Conservation (phyloP, 2,329 filamentous ascomycete genomes). For the Phaeophleospora eucalypticola region DNA sequence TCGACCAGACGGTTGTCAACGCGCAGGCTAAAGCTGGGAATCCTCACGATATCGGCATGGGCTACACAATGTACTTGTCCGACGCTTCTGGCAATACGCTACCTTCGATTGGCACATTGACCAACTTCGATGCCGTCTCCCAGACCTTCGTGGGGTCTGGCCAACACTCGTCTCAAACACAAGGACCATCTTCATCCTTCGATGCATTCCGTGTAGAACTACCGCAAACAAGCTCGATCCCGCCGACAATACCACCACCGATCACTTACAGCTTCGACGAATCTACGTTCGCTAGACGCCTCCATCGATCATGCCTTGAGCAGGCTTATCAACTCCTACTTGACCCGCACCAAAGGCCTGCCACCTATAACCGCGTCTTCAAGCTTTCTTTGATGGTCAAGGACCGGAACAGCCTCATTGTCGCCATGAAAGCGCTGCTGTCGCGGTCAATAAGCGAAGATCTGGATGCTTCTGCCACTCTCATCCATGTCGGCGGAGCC, state of each 20-base stretch:
- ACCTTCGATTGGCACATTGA: not conserved
- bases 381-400: constrained; percentile 22
- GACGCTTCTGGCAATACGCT: not conserved
- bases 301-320: constrained; percentile 65
- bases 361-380: constrained; percentile 25
- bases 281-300: constrained; percentile 63
- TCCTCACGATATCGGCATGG: constrained; percentile 19
- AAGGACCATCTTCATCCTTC: not conserved
- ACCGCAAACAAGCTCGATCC: constrained; percentile 28
- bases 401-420: constrained; percentile 19
- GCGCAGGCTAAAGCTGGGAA: constrained; percentile 3
- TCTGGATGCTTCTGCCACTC: constrained; percentile 59
- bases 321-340: constrained; percentile 56
- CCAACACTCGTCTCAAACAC: too few species aligned
- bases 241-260: constrained; percentile 30
- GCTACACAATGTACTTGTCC: constrained; percentile 23
- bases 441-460: constrained; percentile 41
- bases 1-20: constrained; percentile 21
- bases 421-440: constrained; percentile 39
- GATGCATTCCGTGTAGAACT: constrained; percentile 9
- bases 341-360: constrained; percentile 39
- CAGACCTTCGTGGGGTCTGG: too few species aligned
- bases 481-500: constrained; percentile 62
- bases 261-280: constrained; percentile 61
- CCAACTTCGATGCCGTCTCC: constrained; percentile 3